A percentile compares a stretch with the other conserved stretches of the same genome.
Evolutionary conservation across 2,329 filamentous ascomycete genomes (phyloP).

Genomic region (Pseudogymnoascus sp.): DNA sequence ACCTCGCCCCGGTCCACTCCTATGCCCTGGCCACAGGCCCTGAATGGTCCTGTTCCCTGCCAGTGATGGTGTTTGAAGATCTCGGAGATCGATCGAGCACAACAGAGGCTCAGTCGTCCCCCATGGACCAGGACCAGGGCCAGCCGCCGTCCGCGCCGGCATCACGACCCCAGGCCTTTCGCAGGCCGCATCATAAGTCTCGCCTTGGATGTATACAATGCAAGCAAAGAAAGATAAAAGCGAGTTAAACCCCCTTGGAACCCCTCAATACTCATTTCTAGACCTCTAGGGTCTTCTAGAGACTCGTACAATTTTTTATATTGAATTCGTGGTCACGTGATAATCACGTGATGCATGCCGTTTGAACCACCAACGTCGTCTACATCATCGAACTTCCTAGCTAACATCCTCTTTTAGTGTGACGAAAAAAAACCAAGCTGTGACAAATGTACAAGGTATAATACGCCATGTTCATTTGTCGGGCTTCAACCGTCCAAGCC

Average conservation of each 20-base stretch:
- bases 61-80: background rate
- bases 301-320: background rate
- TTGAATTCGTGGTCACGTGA: background rate
- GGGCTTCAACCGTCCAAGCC: background rate
- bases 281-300: background rate
- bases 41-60: background rate
- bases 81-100: background rate
- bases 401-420: slow-evolving; percentile 14
- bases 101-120: background rate
- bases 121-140: slow-evolving; percentile 2
- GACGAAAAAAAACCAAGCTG: slow-evolving; percentile 18
- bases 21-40: background rate
- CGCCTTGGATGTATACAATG: slow-evolving; percentile 16
- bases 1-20: background rate
- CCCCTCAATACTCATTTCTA: background rate
- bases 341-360: background rate
- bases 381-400: background rate
- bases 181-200: slow-evolving; percentile 17
- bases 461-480: slow-evolving; percentile 14
- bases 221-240: slow-evolving; percentile 16
- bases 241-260: background rate
- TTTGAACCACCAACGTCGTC: background rate
- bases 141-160: background rate
- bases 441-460: slow-evolving; percentile 15
- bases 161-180: background rate